Conservation (phyloP, 1,139 yeast species). For the Sugiyamaella sp. region DNA sequence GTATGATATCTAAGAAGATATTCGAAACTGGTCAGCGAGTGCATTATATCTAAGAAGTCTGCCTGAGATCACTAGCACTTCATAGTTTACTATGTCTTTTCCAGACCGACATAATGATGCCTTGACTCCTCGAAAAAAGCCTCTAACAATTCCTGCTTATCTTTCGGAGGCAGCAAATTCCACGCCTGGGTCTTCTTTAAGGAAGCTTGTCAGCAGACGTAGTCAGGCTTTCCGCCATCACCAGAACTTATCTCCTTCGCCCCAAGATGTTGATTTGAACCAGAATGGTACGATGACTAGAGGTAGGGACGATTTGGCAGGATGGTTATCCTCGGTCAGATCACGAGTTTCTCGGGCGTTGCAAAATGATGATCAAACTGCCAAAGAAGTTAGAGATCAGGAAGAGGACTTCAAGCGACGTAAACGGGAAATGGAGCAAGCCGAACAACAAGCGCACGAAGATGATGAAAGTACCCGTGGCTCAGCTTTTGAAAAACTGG, state of each 20-base stretch:
- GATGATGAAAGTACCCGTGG: conserved; percentile 44
- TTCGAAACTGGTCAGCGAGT: too few relatives aligned
- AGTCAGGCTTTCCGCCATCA: conserved; percentile 1
- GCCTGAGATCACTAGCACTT: too few relatives aligned
- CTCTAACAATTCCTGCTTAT: conserved; percentile 9
- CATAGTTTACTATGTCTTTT: conserved; percentile 5
- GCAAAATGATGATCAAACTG: conserved; percentile 34
- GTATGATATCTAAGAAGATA: too few relatives aligned
- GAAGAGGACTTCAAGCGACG: conserved; percentile 45
- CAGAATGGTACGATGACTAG: conserved; percentile 20
- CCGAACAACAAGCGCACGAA: conserved; percentile 2
- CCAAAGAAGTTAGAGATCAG: conserved; percentile 47
- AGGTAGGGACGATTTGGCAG: conserved; percentile 46
- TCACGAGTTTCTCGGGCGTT: conserved; percentile 45
- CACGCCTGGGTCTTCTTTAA: conserved; percentile 13
- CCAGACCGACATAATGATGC: conserved; percentile 1
- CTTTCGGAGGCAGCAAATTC: conserved; percentile 4
- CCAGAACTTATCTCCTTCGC: not conserved
- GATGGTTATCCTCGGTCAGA: conserved; percentile 57
- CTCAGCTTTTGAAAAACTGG: conserved; percentile 49
- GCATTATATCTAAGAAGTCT: too few relatives aligned
- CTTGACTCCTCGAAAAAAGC: conserved; percentile 6
- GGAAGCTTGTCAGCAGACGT: conserved; percentile 3
- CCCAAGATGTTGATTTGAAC: conserved; percentile 3
- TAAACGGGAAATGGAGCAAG: conserved; percentile 38